phyloP scores from a whole-genome alignment of 495 filamentous ascomycete species.

The Cairneyella variabilis region DNA sequence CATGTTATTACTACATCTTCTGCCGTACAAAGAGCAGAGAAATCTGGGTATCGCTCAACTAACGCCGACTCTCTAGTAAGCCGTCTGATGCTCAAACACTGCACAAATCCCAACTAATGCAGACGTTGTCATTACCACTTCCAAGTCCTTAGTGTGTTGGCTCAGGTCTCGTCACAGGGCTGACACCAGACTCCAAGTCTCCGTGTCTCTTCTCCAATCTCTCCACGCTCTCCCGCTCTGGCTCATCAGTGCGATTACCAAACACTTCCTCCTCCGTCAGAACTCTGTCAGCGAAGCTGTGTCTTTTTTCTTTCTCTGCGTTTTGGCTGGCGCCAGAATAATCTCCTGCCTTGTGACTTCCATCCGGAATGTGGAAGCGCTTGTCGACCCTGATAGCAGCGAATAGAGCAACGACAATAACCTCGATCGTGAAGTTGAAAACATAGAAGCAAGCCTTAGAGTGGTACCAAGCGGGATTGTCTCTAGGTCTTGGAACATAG shows the following conservation, averaged over 20 bases:
- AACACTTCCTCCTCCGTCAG: slow-evolving; percentile 12
- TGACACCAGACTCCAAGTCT: neutral
- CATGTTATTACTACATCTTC: too few relatives aligned
- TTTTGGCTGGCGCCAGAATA: slow-evolving; percentile 11
- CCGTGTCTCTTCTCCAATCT: neutral
- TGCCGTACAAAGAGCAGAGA: too few relatives aligned
- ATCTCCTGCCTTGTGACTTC: slow-evolving; percentile 23
- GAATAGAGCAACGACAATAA: slow-evolving; percentile 62
- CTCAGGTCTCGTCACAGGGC: neutral
- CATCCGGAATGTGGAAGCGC: slow-evolving; percentile 66
- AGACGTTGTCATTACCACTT: too few relatives aligned
- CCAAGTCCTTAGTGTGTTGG: neutral
- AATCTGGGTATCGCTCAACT: too few relatives aligned
- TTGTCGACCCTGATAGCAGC: slow-evolving; percentile 63
- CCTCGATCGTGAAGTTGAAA: slow-evolving; percentile 73
- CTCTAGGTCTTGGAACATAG: slow-evolving; percentile 50
- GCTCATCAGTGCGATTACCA: neutral
- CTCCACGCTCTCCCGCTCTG: neutral
- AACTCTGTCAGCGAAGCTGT: slow-evolving; percentile 2
- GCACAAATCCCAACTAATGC: too few relatives aligned
- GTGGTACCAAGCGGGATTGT: slow-evolving; percentile 63
- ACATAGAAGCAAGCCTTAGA: slow-evolving; percentile 70
- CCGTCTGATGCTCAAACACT: too few relatives aligned
- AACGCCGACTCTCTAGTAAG: too few relatives aligned
- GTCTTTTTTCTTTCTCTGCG: neutral